Evolutionary conservation across 345 rosid genomes (phyloP), one percentile per base, ranked within the genome.

Genomic region (Dimocarpus longan): DNA sequence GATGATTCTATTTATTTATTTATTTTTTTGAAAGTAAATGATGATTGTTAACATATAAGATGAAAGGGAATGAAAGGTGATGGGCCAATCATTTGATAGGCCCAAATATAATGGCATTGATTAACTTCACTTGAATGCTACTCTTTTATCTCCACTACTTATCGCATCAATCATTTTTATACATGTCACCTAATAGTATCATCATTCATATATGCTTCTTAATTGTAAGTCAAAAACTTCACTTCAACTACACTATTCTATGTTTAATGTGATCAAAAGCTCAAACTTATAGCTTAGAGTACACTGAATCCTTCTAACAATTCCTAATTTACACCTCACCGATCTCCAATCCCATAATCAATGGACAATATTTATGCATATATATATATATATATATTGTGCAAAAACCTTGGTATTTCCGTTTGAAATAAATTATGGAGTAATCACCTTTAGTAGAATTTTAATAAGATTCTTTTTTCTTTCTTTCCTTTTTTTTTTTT

Each of bases 201-300:
- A 57, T 46, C 63, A 57, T 57, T 57, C 24, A 8, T 57, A 19
- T 4, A 26, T 19, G 60, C 74, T 70, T 37, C 65, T 32, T 63
- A 19, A 28, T 26, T 63, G 40, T 5, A 26, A 26, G n/a, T 7
- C n/a, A 18, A n/a, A 76, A 48, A n/a, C 82, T 71, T 84, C 82
- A 78, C 86, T 84, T 84, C 56, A 78, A 84, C 78, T 71, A 4
- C 76, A 84, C 86, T 75, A 80, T 8, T 80, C 72, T 40, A 8
- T 15, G n/a, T 28, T 76, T n/a, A 57, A 44, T 67, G 56, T 26
- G 24, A 66, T 65, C 46, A 6, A 71, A 32, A 42, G 48, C 32
- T 32, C 52, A 71, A 65, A 26, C 68, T 76, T 81, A 56, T 56
- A 6, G 46, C 62, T 60, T 21, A 24, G 44, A 37, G n/a, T 10